phyloP scores from a whole-genome alignment of 306 rosid genomes.

The Lablab purpureus region DNA sequence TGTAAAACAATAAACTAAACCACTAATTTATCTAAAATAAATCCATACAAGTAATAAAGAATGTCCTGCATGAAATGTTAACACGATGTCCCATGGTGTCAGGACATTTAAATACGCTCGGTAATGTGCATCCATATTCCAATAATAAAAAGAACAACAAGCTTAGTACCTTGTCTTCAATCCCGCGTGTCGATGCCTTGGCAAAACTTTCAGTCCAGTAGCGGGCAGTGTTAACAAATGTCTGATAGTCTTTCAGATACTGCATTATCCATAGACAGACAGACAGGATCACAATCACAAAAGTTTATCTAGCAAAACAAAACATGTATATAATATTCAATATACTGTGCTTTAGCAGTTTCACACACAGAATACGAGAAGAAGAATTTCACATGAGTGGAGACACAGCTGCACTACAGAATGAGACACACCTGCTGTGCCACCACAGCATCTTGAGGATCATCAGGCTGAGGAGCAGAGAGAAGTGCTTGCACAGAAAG shows the following conservation, averaged over 20 bases:
- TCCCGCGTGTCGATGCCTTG: conserved; percentile 75
- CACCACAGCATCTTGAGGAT: conserved; percentile 99
- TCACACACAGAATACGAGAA: conserved; percentile 14
- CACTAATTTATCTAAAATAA: not conserved
- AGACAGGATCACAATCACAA: conserved; percentile 28
- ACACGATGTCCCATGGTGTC: not conserved
- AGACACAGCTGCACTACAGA: conserved; percentile 12
- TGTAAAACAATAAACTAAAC: conserved; percentile 20
- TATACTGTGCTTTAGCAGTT: conserved; percentile 11
- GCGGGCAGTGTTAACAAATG: conserved; percentile 89
- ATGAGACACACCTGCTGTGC: conserved; percentile 81
- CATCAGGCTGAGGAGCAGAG: conserved; percentile 98
- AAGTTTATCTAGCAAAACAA: conserved; percentile 15
- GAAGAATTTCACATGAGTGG: conserved; percentile 7
- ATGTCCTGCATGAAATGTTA: not conserved
- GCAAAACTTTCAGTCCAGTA: conserved; percentile 99
- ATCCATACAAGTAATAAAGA: conserved; percentile 14
- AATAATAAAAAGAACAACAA: conserved; percentile 19
- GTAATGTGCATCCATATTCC: conserved; percentile 24
- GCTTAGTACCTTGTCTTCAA: conserved; percentile 80
- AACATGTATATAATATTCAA: not conserved
- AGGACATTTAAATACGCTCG: conserved; percentile 28
- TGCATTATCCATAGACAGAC: conserved; percentile 52
- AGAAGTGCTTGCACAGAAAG: conserved; percentile 97
- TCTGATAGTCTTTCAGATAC: conserved; percentile 87